Conservation (phyloP, 805 yeast genomes). For the Kazachstania viticola region DNA sequence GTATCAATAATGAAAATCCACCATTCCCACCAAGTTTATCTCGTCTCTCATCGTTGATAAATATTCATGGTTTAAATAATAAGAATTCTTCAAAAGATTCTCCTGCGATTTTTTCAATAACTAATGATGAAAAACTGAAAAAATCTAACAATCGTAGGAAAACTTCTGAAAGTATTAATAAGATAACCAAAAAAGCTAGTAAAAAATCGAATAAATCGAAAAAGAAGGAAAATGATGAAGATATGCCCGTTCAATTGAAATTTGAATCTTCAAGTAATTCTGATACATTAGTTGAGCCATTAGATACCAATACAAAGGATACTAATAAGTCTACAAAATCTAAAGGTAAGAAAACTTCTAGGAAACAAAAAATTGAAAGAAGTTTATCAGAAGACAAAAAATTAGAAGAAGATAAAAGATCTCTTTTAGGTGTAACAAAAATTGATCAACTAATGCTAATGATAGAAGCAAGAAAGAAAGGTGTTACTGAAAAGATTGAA, state of each 20-base stretch:
- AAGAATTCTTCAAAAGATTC: background rate
- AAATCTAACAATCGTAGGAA: background rate
- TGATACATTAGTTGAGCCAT: too few species aligned
- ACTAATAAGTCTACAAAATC: too few species aligned
- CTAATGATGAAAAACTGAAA: background rate
- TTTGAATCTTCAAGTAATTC: conserved; percentile 3
- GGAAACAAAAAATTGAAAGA: background rate
- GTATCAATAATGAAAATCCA: background rate
- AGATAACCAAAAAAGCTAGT: background rate
- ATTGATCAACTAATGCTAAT: conserved; percentile 87
- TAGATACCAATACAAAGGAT: too few species aligned
- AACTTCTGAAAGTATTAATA: background rate
- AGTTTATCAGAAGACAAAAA: background rate
- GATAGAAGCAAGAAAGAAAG: conserved; percentile 77
- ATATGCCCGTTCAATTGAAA: background rate
- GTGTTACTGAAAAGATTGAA: conserved; percentile 49
- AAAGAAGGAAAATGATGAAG: background rate
- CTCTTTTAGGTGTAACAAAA: conserved; percentile 74
- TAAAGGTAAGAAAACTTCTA: conserved; percentile 3
- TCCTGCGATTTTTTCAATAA: background rate
- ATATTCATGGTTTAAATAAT: background rate
- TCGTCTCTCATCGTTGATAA: conserved; percentile 4
- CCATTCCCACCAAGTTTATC: conserved; percentile 6
- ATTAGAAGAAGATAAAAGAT: conserved; percentile 45
- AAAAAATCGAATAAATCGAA: conserved; percentile 1